Percentiles rank a stretch among this genome's conserved stretches.
phyloP scores from a whole-genome alignment of 768 basidiomycete species.

The Sarcomyxa edulis region DNA sequence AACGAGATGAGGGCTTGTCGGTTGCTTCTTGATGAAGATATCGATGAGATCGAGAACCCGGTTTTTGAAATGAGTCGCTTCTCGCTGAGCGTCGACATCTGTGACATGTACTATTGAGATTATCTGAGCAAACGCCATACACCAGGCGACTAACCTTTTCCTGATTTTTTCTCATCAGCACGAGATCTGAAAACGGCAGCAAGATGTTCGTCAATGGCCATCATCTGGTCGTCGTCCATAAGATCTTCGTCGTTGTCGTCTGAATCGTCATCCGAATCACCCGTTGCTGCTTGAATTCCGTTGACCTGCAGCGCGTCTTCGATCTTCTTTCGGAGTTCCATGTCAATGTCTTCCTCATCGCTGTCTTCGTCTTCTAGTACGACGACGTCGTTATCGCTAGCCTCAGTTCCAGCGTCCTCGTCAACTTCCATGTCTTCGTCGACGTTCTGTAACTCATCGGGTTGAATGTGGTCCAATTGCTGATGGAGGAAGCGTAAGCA shows the following conservation, averaged over 20 bases:
- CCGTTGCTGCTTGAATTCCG: slow-evolving; percentile 50
- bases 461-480: slow-evolving; percentile 80
- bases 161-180: slow-evolving; percentile 51
- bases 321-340: slow-evolving; percentile 64
- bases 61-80: slow-evolving; percentile 95
- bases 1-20: slow-evolving; percentile 63
- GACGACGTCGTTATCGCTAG: slow-evolving; percentile 25
- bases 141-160: slow-evolving; percentile 48
- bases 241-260: slow-evolving; percentile 55
- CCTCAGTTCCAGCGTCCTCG: slow-evolving; percentile 31
- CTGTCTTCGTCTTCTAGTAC: slow-evolving; percentile 27
- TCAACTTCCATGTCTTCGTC: slow-evolving; percentile 27
- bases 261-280: slow-evolving; percentile 49
- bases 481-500: slow-evolving; percentile 31
- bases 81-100: slow-evolving; percentile 71
- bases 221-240: slow-evolving; percentile 98
- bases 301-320: slow-evolving; percentile 57
- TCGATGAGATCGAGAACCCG: slow-evolving; percentile 95
- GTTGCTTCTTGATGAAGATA: slow-evolving; percentile 71
- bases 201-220: slow-evolving; percentile 90
- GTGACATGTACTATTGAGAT: not conserved
- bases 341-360: slow-evolving; percentile 39
- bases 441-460: slow-evolving; percentile 41
- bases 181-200: slow-evolving; percentile 79
- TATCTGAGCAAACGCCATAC: not conserved